phyloP scores from a whole-genome alignment of 768 basidiomycete species.

The Chalciporus chontae region DNA sequence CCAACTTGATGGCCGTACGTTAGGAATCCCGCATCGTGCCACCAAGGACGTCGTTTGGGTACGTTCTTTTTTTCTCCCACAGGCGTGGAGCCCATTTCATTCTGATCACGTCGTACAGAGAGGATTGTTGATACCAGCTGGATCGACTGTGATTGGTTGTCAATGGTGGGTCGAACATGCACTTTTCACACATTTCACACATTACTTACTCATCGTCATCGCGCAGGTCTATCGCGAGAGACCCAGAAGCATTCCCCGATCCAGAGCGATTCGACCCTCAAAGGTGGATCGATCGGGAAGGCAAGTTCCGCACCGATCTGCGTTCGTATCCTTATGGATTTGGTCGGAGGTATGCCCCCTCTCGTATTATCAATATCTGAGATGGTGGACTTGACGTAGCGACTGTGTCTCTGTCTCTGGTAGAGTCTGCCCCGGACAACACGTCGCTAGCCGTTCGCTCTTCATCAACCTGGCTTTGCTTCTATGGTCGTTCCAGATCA shows the following conservation, averaged over 20 bases:
- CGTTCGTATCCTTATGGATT: constrained; percentile 52
- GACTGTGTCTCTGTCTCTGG: too few species aligned
- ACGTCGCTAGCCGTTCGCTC: constrained; percentile 49
- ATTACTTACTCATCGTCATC: background rate
- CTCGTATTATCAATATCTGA: too few species aligned
- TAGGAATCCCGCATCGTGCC: constrained; percentile 54
- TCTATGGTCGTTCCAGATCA: constrained; percentile 59
- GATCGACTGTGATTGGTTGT: constrained; percentile 17
- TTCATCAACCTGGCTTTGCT: constrained; percentile 58
- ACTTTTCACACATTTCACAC: too few species aligned
- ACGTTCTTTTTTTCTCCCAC: background rate
- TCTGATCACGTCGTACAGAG: constrained; percentile 3
- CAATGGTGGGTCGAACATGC: constrained; percentile 15
- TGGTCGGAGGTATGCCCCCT: constrained; percentile 37
- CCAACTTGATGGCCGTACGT: background rate
- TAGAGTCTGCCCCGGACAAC: constrained; percentile 60
- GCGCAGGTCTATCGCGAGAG: constrained; percentile 48
- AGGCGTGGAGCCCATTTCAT: constrained; percentile 29
- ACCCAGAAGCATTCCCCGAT: constrained; percentile 52
- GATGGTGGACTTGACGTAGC: too few species aligned
- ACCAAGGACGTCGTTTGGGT: constrained; percentile 66
- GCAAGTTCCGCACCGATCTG: constrained; percentile 44
- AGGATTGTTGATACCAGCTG: constrained; percentile 23
- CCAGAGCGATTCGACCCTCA: constrained; percentile 56
- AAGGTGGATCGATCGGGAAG: constrained; percentile 47